Evolutionary conservation across 345 rosid genomes (phyloP).

Genomic region (Lepidium aucheri): DNA sequence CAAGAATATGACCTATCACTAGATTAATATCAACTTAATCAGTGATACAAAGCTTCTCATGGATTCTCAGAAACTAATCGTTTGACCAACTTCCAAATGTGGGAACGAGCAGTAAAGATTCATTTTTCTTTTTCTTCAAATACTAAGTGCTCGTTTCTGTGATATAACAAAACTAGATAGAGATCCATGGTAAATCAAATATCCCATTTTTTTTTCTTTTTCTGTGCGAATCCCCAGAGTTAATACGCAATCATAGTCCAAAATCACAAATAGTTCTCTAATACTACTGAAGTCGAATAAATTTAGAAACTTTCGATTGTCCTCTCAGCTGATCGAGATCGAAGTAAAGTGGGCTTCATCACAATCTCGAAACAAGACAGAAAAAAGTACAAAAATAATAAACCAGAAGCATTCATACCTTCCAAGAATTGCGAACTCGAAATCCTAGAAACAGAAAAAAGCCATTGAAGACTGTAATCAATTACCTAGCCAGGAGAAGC

Average conservation of each 20-base stretch:
- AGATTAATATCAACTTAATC: background rate
- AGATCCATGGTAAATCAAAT: background rate
- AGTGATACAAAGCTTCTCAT: background rate
- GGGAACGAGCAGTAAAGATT: background rate
- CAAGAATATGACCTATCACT: background rate
- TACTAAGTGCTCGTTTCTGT: background rate
- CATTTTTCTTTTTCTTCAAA: background rate
- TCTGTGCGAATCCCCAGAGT: background rate
- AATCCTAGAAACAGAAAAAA: constrained; percentile 7
- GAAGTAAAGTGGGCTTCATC: constrained; percentile 1
- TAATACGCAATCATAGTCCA: background rate
- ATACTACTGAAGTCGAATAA: background rate
- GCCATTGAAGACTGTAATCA: background rate
- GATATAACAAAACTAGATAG: background rate
- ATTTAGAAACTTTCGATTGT: background rate
- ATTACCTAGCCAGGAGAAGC: background rate
- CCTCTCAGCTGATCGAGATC: background rate
- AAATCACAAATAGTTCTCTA: background rate
- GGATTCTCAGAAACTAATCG: background rate
- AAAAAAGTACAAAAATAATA: background rate
- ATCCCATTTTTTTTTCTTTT: background rate
- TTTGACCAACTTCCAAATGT: background rate
- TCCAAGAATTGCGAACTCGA: background rate
- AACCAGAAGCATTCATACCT: background rate
- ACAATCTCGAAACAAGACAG: background rate